Evolutionary conservation across 139 green algal genomes (phyloP).

Genomic region (Gonium pectorale): DNA sequence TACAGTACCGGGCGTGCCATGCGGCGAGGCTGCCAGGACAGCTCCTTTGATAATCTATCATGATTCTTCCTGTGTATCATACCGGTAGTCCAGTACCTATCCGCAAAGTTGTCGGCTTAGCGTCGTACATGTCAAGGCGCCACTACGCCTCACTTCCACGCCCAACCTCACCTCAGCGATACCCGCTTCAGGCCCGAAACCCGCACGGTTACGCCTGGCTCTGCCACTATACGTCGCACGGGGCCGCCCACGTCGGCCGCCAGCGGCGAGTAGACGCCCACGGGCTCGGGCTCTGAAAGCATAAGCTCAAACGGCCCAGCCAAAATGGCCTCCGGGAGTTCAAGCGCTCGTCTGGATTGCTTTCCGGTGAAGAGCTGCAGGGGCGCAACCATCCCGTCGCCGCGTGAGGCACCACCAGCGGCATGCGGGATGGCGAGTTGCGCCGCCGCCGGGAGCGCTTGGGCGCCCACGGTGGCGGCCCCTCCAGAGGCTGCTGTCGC

Average conservation of each 20-base stretch:
- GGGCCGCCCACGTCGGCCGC: slow-evolving; percentile 49
- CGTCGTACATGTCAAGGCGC: neutral
- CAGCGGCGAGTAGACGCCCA: slow-evolving; percentile 44
- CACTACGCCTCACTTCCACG: too few species aligned
- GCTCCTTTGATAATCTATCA: too few species aligned
- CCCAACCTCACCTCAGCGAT: slow-evolving; percentile 42
- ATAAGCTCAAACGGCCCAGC: slow-evolving; percentile 38
- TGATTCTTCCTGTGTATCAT: too few species aligned
- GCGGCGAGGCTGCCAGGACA: too few species aligned
- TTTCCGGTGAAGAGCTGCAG: neutral
- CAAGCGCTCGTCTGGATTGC: neutral
- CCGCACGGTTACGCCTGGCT: slow-evolving; percentile 36
- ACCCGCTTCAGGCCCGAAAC: slow-evolving; percentile 14
- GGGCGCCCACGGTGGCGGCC: neutral
- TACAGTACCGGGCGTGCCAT: neutral
- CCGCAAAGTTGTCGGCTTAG: neutral
- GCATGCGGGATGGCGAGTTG: neutral
- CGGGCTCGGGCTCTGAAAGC: slow-evolving; percentile 6
- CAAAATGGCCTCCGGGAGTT: slow-evolving; percentile 8
- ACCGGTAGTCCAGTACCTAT: too few species aligned
- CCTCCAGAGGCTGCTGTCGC: neutral
- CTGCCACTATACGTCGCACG: slow-evolving; percentile 42
- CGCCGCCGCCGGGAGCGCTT: neutral
- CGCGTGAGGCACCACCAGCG: neutral
- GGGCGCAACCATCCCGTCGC: neutral